Percentiles rank a stretch among this genome's conserved stretches.
These are phyloP conservation scores for Citropsis articulata DNA, from an alignment of 345 rosid species.

Conservation along the genomic window DNA sequence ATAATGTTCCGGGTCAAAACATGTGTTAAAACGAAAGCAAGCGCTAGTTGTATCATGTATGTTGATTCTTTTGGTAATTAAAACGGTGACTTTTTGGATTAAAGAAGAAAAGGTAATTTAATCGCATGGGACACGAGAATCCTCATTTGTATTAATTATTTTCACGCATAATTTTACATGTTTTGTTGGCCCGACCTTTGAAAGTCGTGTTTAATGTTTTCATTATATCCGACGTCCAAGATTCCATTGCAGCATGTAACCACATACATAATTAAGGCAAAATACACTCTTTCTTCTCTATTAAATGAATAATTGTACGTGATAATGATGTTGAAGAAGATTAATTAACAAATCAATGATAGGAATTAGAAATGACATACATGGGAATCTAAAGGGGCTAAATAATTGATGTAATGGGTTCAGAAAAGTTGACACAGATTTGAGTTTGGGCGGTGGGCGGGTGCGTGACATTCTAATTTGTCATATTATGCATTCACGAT, in stretches of 20 bases:
- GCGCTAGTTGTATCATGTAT: too few species aligned
- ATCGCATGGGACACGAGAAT: too few species aligned
- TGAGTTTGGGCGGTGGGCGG: conserved; percentile 38
- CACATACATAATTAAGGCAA: neutral
- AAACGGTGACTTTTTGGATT: too few species aligned
- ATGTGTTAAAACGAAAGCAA: too few species aligned
- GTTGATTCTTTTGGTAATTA: too few species aligned
- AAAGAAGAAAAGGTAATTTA: too few species aligned
- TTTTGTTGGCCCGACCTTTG: neutral
- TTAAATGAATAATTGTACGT: too few species aligned
- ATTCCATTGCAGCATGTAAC: neutral
- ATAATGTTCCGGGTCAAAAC: too few species aligned
- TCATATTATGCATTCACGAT: conserved; percentile 13
- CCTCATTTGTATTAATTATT: too few species aligned
- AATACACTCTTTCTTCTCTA: neutral
- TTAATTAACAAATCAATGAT: neutral
- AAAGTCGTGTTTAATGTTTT: neutral
- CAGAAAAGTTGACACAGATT: conserved; percentile 10
- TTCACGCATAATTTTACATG: too few species aligned
- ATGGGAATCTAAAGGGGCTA: neutral
- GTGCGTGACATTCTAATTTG: conserved; percentile 27
- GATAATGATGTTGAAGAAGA: neutral
- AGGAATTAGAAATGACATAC: neutral
- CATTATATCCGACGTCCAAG: too few species aligned
- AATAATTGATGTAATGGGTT: conserved; percentile 13